phyloP scores from a whole-genome alignment of 176 grass and related monocot species.

The Carex littledalei region DNA sequence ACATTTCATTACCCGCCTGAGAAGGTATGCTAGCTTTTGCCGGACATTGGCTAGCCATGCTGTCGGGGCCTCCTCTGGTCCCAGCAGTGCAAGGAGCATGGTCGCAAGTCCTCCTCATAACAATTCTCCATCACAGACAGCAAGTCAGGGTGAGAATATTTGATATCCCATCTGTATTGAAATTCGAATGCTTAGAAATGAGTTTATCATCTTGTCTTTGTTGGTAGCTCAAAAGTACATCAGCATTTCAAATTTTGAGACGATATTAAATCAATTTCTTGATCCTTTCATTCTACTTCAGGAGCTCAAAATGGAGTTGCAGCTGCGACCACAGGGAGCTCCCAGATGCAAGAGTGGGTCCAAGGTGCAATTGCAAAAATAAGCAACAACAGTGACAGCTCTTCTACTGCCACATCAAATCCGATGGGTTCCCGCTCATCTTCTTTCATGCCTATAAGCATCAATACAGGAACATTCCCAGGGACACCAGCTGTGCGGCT shows the following conservation, averaged over 20 bases:
- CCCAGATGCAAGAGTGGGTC: conserved; percentile 99
- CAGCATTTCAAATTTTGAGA: neutral
- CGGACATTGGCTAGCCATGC: conserved; percentile 96
- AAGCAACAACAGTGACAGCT: conserved; percentile 86
- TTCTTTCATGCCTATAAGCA: conserved; percentile 93
- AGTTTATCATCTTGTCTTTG: neutral
- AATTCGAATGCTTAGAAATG: too few relatives aligned
- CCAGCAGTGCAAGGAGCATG: conserved; percentile 63
- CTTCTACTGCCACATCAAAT: conserved; percentile 65
- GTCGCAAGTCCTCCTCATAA: conserved; percentile 82
- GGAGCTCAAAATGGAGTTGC: conserved; percentile 68
- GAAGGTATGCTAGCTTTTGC: conserved; percentile 98
- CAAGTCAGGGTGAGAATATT: conserved; percentile 60
- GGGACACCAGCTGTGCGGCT: conserved; percentile 96
- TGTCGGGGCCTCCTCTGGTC: conserved; percentile 86
- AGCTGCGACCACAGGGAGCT: conserved; percentile 47
- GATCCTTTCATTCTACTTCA: conserved; percentile 28
- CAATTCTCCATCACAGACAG: conserved; percentile 66
- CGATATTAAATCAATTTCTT: neutral
- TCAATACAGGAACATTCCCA: conserved; percentile 97
- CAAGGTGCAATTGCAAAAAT: conserved; percentile 99
- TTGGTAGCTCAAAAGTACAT: conserved; percentile 1
- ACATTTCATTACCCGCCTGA: conserved; percentile 91
- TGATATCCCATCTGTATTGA: neutral
- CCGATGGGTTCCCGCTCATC: conserved; percentile 63